Conservation (phyloP, 148 eudicot genomes). For the Pharnaceum exiguum region DNA sequence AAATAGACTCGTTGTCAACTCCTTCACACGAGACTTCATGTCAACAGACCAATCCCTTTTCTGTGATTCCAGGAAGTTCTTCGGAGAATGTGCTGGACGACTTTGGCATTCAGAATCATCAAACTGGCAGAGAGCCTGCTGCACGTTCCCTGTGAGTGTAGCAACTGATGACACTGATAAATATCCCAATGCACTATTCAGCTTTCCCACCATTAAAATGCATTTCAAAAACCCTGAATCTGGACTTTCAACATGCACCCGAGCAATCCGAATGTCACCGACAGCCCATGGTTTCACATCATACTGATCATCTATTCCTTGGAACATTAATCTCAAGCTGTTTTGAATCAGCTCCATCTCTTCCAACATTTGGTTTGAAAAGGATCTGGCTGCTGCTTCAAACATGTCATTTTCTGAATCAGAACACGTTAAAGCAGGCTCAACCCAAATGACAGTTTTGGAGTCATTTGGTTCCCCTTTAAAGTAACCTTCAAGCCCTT, state of each 20-base stretch:
- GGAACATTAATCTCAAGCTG: constrained; percentile 33
- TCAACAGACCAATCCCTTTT: constrained; percentile 8
- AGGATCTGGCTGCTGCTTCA: constrained; percentile 28
- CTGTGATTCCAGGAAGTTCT: constrained; percentile 14
- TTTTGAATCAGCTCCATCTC: constrained; percentile 54
- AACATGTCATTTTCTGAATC: constrained; percentile 18
- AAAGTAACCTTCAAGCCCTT: constrained; percentile 14
- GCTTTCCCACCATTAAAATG: constrained; percentile 55
- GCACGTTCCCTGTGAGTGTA: constrained; percentile 43
- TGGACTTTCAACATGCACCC: constrained; percentile 31
- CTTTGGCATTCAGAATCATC: constrained; percentile 12
- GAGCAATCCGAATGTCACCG: constrained; percentile 40
- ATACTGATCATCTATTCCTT: constrained; percentile 22
- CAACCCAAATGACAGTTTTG: constrained; percentile 42
- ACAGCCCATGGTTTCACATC: constrained; percentile 57
- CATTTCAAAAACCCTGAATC: constrained; percentile 45
- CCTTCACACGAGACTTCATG: constrained; percentile 31
- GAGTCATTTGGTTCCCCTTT: constrained; percentile 27
- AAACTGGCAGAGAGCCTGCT: constrained; percentile 26
- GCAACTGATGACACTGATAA: constrained; percentile 34
- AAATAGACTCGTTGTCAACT: constrained; percentile 34
- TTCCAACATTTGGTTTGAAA: constrained; percentile 29
- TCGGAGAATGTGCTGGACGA: constrained; percentile 26
- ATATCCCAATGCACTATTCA: constrained; percentile 50
- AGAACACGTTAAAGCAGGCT: constrained; percentile 41